phyloP scores from a whole-genome alignment of 2,329 filamentous ascomycete species.

The Drechmeria coniospora region DNA sequence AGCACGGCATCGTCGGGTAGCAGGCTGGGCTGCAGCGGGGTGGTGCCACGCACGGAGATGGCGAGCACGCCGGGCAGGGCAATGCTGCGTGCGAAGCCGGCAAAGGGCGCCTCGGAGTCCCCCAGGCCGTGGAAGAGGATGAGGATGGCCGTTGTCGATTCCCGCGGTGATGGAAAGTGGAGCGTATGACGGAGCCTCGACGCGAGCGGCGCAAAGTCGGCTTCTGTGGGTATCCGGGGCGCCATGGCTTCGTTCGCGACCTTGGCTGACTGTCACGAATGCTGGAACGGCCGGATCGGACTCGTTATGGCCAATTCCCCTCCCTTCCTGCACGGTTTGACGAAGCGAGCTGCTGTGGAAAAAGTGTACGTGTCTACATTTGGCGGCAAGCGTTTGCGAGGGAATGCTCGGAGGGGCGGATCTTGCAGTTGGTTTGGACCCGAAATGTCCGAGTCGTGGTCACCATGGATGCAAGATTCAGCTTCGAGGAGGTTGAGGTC shows the following conservation, averaged over 20 bases:
- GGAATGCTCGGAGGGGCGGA: no score
- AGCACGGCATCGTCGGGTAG: slow-evolving; percentile 19
- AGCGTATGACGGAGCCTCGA: slow-evolving; percentile 27
- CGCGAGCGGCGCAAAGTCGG: slow-evolving; percentile 31
- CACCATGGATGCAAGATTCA: no score
- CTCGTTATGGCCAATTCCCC: no score
- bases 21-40: slow-evolving; percentile 52
- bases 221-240: slow-evolving; percentile 32
- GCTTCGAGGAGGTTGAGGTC: no score
- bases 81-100: slow-evolving; percentile 50
- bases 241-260: slow-evolving; percentile 26
- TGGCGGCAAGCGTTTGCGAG: no score
- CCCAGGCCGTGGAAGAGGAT: slow-evolving; percentile 76
- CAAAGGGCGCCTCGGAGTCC: slow-evolving; percentile 56
- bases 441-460: no score
- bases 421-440: no score
- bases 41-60: slow-evolving; percentile 58
- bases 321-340: no score
- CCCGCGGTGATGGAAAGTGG: slow-evolving; percentile 35
- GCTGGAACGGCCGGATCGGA: no score
- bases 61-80: slow-evolving; percentile 62
- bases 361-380: no score
- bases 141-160: slow-evolving; percentile 58
- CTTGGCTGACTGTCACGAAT: no score
- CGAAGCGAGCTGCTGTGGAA: no score